phyloP scores from a whole-genome alignment of 106 monocot genomes.

The Chionographis japonica region DNA sequence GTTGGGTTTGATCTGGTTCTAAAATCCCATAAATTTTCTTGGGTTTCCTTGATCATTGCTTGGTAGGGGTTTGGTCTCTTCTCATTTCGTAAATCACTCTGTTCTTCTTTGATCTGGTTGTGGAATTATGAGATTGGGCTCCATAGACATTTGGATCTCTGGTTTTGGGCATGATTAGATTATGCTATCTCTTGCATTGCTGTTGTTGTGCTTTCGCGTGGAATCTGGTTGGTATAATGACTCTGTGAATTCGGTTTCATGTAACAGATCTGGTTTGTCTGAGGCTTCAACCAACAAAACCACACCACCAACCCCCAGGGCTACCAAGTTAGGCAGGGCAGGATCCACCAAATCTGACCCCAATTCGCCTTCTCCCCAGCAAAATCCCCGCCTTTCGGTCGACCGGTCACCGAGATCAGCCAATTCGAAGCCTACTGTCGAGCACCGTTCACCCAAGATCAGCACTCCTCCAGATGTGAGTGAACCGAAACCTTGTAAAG shows the following conservation, averaged over 20 bases:
- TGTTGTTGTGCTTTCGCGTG: too few species aligned
- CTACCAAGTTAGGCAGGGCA: conserved; percentile 27
- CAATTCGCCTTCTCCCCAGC: conserved; percentile 30
- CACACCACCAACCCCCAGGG: conserved; percentile 34
- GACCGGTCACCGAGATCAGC: conserved; percentile 48
- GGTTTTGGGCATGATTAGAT: too few species aligned
- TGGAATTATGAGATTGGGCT: too few species aligned
- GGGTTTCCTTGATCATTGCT: neutral
- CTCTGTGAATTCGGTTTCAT: neutral
- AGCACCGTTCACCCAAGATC: conserved; percentile 35
- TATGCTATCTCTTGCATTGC: too few species aligned
- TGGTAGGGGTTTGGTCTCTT: neutral
- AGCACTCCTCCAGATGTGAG: conserved; percentile 63
- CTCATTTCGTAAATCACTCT: neutral
- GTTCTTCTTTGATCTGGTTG: too few species aligned
- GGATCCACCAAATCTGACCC: conserved; percentile 35
- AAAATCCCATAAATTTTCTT: too few species aligned
- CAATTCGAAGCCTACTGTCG: conserved; percentile 45
- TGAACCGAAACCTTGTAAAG: neutral
- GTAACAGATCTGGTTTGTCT: conserved; percentile 41
- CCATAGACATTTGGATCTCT: too few species aligned
- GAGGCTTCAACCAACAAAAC: conserved; percentile 46
- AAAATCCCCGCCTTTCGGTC: conserved; percentile 36
- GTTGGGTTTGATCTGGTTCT: too few species aligned
- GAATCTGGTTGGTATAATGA: neutral